These are phyloP conservation scores for Pisolithus sp. DNA, from an alignment of 768 basidiomycete species.

Conservation along the genomic window DNA sequence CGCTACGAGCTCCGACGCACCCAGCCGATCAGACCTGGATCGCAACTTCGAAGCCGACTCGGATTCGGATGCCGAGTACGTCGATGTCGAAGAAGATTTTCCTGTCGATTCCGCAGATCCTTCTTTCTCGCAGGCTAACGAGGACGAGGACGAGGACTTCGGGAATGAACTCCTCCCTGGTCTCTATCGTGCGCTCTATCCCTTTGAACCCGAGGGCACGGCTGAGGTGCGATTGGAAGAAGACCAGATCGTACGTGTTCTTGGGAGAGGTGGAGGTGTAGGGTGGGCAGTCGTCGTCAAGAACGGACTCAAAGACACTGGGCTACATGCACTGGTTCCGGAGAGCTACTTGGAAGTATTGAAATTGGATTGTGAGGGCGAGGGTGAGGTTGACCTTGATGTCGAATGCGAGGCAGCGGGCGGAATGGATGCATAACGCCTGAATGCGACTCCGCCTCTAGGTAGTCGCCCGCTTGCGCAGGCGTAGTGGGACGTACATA, in stretches of 20 bases:
- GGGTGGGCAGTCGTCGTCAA: conserved; percentile 74
- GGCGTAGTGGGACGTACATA: too few species aligned
- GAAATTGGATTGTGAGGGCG: conserved; percentile 27
- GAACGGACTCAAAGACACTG: conserved; percentile 29
- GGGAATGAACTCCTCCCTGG: conserved; percentile 50
- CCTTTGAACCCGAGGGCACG: conserved; percentile 73
- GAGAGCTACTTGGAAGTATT: conserved; percentile 69
- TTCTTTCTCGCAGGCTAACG: conserved; percentile 12
- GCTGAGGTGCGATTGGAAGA: conserved; percentile 79
- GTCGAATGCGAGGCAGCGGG: too few species aligned
- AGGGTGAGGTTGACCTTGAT: background rate
- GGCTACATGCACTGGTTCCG: conserved; percentile 64
- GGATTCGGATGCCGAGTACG: conserved; percentile 24
- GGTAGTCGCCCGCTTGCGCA: too few species aligned
- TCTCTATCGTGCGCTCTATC: conserved; percentile 69
- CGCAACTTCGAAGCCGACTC: conserved; percentile 35
- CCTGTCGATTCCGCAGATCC: conserved; percentile 13
- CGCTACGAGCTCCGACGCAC: conserved; percentile 10
- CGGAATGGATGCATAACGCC: too few species aligned
- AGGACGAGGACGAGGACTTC: conserved; percentile 20
- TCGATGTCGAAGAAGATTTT: conserved; percentile 11
- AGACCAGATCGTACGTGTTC: conserved; percentile 67
- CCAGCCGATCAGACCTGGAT: conserved; percentile 39
- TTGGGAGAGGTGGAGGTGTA: conserved; percentile 71
- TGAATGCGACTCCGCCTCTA: too few species aligned